A percentile compares a stretch with the other conserved stretches of the same genome.
These are phyloP conservation scores for Mentha longifolia DNA, from an alignment of 257 asterid species.

Conservation along the genomic window DNA sequence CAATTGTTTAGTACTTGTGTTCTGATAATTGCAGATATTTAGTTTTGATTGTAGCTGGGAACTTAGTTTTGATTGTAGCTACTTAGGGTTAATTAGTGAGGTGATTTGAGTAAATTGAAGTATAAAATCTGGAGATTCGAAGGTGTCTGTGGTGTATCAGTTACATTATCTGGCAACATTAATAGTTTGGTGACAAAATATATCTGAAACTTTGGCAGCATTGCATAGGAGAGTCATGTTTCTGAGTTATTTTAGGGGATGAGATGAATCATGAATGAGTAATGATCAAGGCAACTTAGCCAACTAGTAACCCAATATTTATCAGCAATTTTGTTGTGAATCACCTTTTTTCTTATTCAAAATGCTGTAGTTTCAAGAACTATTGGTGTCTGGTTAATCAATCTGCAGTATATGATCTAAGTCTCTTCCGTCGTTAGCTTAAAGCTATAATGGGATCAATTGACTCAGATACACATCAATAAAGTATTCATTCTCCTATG, in stretches of 20 bases:
- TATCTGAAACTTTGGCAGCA: neutral
- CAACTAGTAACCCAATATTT: conserved; percentile 5
- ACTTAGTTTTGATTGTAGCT: neutral
- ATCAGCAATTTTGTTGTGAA: neutral
- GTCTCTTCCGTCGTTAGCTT: neutral
- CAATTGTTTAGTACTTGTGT: neutral
- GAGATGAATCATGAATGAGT: neutral
- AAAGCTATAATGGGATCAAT: neutral
- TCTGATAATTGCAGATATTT: neutral
- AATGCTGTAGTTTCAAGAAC: neutral
- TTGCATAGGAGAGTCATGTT: neutral
- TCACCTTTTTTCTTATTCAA: neutral
- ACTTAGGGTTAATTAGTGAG: neutral
- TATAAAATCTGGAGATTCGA: neutral
- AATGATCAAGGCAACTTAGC: too few species aligned
- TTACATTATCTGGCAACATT: neutral
- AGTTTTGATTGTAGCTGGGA: neutral
- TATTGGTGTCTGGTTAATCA: neutral
- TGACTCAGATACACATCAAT: neutral
- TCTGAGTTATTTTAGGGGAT: neutral
- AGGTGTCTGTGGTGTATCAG: neutral
- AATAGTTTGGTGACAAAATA: neutral
- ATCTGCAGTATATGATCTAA: neutral
- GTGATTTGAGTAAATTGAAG: neutral
- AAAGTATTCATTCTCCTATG: neutral